Evolutionary conservation across 306 rosid genomes (phyloP).

Genomic region (apple (Malus domestica)): ASM211411v1 NC_041801.1:16509501-16510000

Average conservation of each 20-base stretch:
- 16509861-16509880: constrained; percentile 51
- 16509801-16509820: constrained; percentile 20
- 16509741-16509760: constrained; percentile 79
- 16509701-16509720: constrained; percentile 72
- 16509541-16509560: constrained; percentile 67
- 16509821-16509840: constrained; percentile 23
- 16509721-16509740: constrained; percentile 71
- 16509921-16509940: constrained; percentile 53
- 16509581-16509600: constrained; percentile 86
- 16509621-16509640: constrained; percentile 86
- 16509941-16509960: constrained; percentile 74
- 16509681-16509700: constrained; percentile 66
- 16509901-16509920: constrained; percentile 68
- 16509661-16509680: constrained; percentile 30
- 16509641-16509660: constrained; percentile 83
- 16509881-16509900: constrained; percentile 56
- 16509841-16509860: constrained; percentile 67
- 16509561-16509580: constrained; percentile 85
- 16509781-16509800: constrained; percentile 32
- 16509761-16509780: constrained; percentile 46
- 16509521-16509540: constrained; percentile 65
- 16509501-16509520: constrained; percentile 52
- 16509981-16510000: constrained; percentile 56
- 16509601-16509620: constrained; percentile 71
- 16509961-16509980: constrained; percentile 51